These are phyloP conservation scores for Paradendryphiella salina DNA, from an alignment of 2,329 filamentous ascomycete genomes.

Conservation along the genomic window DNA sequence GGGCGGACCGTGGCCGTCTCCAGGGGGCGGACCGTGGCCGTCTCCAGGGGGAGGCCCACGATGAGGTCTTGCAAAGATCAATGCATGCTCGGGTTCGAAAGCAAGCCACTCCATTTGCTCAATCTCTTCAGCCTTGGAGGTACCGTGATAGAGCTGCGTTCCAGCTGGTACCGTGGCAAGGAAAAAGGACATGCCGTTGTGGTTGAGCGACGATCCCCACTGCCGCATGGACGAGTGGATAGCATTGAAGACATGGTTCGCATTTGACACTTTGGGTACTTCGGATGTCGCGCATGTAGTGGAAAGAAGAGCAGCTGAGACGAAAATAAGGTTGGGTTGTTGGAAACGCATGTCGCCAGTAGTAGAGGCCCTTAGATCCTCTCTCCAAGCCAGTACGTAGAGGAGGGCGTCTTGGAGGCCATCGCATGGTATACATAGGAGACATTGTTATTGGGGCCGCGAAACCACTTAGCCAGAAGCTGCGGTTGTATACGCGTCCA, in stretches of 20 bases:
- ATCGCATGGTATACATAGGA: neutral
- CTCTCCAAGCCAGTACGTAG: neutral
- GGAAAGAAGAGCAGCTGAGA: conserved; percentile 2
- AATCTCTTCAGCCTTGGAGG: conserved; percentile 51
- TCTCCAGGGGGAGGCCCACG: conserved; percentile 7
- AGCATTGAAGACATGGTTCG: conserved; percentile 71
- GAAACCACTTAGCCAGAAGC: neutral
- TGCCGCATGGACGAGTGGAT: conserved; percentile 72
- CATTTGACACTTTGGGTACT: conserved; percentile 49
- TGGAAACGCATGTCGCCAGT: conserved; percentile 19
- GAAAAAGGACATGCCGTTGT: conserved; percentile 76
- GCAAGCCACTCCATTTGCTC: conserved; percentile 69
- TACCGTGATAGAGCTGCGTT: conserved; percentile 70
- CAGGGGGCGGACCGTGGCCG: neutral
- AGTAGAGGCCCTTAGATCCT: neutral
- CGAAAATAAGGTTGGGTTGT: conserved; percentile 1
- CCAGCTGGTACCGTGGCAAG: conserved; percentile 66
- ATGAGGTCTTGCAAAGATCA: conserved; percentile 54
- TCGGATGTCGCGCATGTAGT: conserved; percentile 1
- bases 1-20: too few species aligned
- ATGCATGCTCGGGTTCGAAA: conserved; percentile 75
- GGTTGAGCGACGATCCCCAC: conserved; percentile 72
- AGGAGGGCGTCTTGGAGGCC: neutral
- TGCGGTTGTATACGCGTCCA: conserved; percentile 14
- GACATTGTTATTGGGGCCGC: neutral